Conservation (phyloP, 2,329 filamentous ascomycete genomes). For the Cadophora sp. region DNA sequence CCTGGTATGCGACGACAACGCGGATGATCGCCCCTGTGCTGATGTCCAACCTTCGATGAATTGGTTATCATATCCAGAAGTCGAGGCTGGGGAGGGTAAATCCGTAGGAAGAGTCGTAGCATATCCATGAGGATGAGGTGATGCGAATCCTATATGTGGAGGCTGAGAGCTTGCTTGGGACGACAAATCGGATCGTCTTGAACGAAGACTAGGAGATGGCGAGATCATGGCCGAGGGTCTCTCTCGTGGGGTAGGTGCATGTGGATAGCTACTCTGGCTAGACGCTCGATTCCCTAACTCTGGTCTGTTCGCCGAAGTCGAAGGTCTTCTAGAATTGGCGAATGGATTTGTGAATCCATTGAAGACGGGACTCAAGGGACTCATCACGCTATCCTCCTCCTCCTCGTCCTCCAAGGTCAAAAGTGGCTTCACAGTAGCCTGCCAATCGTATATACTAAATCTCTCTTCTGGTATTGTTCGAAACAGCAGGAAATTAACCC, state of each 20-base stretch:
- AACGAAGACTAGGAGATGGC: constrained; percentile 66
- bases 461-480: constrained; percentile 60
- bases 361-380: constrained; percentile 39
- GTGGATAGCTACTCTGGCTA: constrained; percentile 45
- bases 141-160: constrained; percentile 56
- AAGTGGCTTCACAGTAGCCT: constrained; percentile 50
- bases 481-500: constrained; percentile 58
- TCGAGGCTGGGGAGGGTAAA: constrained; percentile 62
- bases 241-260: constrained; percentile 42
- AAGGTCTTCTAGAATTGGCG: constrained; percentile 31
- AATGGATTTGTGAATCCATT: constrained; percentile 45
- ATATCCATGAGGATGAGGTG: constrained; percentile 54
- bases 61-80: constrained; percentile 60
- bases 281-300: constrained; percentile 57
- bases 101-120: constrained; percentile 60
- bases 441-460: constrained; percentile 65
- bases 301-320: constrained; percentile 31
- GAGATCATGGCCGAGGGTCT: constrained; percentile 60
- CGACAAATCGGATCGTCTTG: constrained; percentile 64
- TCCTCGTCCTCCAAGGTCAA: constrained; percentile 37
- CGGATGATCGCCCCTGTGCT: constrained; percentile 64
- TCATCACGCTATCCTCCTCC: constrained; percentile 36
- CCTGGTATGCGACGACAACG: constrained; percentile 60
- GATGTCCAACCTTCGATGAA: constrained; percentile 67
- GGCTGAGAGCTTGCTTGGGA: constrained; percentile 50